Evolutionary conservation across 1,139 yeast genomes (phyloP).

Genomic region (Debaryomyces psychrophilus): DNA sequence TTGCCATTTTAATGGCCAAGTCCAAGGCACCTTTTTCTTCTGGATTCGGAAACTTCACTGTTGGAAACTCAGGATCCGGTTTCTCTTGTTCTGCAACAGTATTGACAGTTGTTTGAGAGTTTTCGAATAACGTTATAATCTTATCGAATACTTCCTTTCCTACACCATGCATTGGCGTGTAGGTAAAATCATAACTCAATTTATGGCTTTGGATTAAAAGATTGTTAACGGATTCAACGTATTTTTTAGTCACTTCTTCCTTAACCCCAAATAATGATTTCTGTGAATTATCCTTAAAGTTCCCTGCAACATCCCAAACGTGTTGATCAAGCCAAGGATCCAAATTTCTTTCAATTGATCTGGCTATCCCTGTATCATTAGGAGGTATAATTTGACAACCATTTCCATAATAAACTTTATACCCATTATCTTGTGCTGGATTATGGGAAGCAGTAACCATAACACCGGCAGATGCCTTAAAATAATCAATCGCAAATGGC

Average conservation of each 20-base stretch:
- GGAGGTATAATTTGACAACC: constrained; percentile 98
- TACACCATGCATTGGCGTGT: constrained; percentile 96
- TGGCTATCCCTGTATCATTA: constrained; percentile 74
- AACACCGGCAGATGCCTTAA: constrained; percentile 74
- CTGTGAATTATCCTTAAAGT: constrained; percentile 31
- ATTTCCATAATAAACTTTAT: constrained; percentile 89
- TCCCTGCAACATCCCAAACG: constrained; percentile 51
- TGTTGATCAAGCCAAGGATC: constrained; percentile 53
- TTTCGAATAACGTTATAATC: constrained; percentile 37
- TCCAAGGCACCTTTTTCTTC: constrained; percentile 92
- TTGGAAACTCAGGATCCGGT: constrained; percentile 86
- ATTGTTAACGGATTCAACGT: constrained; percentile 34
- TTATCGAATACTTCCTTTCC: constrained; percentile 58
- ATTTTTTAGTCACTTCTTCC: constrained; percentile 35
- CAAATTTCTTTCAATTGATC: constrained; percentile 60
- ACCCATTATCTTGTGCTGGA: constrained; percentile 92
- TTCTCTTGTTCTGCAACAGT: constrained; percentile 59
- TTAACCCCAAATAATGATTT: constrained; percentile 31
- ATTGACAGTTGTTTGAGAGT: constrained; percentile 22
- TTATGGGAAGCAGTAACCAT: constrained; percentile 98
- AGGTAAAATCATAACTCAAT: constrained; percentile 56
- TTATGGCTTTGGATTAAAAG: constrained; percentile 28
- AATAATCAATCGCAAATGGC: constrained; percentile 77
- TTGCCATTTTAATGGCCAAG: constrained; percentile 63
- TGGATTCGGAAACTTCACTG: constrained; percentile 91